Conservation (phyloP, 1,139 yeast species). For the Candida labiduridarum region DNA sequence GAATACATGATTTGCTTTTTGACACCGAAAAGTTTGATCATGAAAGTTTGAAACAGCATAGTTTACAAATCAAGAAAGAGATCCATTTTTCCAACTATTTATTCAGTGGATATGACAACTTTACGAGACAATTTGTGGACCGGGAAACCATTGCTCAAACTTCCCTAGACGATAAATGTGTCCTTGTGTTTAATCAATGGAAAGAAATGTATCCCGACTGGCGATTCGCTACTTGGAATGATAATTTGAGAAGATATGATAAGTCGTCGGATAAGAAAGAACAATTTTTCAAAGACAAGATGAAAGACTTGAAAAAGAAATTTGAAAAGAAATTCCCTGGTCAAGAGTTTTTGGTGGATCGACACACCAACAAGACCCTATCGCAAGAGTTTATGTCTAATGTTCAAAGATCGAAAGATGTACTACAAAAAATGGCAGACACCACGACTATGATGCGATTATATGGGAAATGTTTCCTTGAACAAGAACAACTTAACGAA, state of each 20-base stretch:
- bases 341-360: conserved; percentile 4
- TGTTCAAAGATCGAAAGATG: conserved; percentile 19
- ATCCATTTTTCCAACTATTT: conserved; percentile 36
- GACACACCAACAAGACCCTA: conserved; percentile 23
- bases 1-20: conserved; percentile 1
- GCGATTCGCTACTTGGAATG: conserved; percentile 21
- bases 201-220: conserved; percentile 26
- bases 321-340: conserved; percentile 13
- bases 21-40: conserved; percentile 11
- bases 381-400: conserved; percentile 20
- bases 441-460: conserved; percentile 32
- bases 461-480: conserved; percentile 40
- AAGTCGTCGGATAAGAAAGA: conserved; percentile 28
- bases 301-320: conserved; percentile 8
- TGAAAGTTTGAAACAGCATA: conserved; percentile 16
- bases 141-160: conserved; percentile 16
- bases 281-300: conserved; percentile 11
- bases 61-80: conserved; percentile 19
- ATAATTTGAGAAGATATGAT: conserved; percentile 23
- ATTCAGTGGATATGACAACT: conserved; percentile 26
- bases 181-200: conserved; percentile 29
- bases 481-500: conserved; percentile 12
- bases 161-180: conserved; percentile 30
- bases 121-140: conserved; percentile 18
- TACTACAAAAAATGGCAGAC: conserved; percentile 42